Evolutionary conservation across 2,329 filamentous ascomycete species (phyloP), one percentile per base, ranked within the genome.

Genomic region (Trichoderma afroharzianum): DNA sequence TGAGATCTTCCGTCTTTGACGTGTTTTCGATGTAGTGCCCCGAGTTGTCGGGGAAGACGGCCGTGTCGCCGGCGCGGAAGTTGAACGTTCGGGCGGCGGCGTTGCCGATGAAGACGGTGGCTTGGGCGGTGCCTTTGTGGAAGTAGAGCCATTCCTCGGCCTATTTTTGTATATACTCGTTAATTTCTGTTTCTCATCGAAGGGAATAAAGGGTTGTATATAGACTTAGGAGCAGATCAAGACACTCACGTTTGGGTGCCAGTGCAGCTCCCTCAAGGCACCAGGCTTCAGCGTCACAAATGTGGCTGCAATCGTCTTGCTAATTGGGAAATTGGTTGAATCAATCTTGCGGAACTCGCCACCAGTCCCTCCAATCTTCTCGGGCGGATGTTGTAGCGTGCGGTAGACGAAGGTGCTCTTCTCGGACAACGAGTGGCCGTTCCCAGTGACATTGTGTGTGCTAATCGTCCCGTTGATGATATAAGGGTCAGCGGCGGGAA

Each of bases 81-180:
- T 92, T 88, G 76, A 92, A 92, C 0, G 90, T 92, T 6, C 90
- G 85, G 3, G 90, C 85, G 69, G 87, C 87, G 12, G 84, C 82
- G 75, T 84, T 86, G 7, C 89, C 90, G 62, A 88, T 88, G 77
- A 91, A 92, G 3, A 91, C 87, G 0, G 89, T 92, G 0, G 90
- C 90, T 30, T 87, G 86, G 0, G 82, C 90, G 2, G 83, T 80
- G 28, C 90, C 91, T 72, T 87, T 82, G 77, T 91, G 88, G 81
- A 93, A 92, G 80, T 92, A 92, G 3, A 92, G 80, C 90, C 91
- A 92, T 78, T 92, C 90, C 75, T 92, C 88, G 6, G 88, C 88
- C 87, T 90, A 14, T n/a, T n/a, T 18, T 24, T 18, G 3, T 1
- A 39, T 39, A 8, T 18, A 39, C 36, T 39, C 3, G 36, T 39